These are phyloP conservation scores for Cupressus sempervirens DNA, from an alignment of 75 land plant species.

Conservation along the genomic window DNA sequence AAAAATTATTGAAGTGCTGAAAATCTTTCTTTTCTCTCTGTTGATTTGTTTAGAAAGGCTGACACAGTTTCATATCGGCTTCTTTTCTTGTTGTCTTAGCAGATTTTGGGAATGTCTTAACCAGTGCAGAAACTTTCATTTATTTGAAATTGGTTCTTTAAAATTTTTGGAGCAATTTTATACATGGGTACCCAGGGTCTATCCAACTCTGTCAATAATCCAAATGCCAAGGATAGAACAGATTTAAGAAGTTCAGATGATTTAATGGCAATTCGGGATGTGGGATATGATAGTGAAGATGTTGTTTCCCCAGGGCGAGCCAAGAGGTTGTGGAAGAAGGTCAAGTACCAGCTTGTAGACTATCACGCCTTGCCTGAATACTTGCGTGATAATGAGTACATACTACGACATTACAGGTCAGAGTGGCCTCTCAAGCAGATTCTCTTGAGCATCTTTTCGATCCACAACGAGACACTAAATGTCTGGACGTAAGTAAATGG, in stretches of 20 bases:
- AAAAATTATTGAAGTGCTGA: background rate
- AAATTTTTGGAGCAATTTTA: background rate
- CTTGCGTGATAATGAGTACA: constrained; percentile 86
- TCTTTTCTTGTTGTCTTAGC: background rate
- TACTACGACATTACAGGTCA: constrained; percentile 67
- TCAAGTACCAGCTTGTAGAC: constrained; percentile 76
- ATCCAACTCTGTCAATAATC: background rate
- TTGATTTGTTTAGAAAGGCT: background rate
- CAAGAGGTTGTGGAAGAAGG: constrained; percentile 72
- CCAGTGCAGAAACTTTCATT: background rate
- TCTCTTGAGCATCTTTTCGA: constrained; percentile 76
- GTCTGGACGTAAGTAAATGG: constrained; percentile 82
- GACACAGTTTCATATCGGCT: background rate
- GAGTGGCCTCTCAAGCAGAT: constrained; percentile 84
- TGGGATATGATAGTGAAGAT: background rate
- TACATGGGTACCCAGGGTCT: background rate
- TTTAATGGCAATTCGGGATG: background rate
- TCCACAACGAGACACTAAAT: constrained; percentile 96
- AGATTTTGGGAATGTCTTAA: background rate
- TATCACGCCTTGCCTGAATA: constrained; percentile 75
- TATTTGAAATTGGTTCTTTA: background rate
- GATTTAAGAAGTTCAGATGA: background rate
- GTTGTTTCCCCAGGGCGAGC: constrained; percentile 18
- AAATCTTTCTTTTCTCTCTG: background rate
- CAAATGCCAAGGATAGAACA: background rate